phyloP scores from a whole-genome alignment of 2,329 filamentous ascomycete genomes.

The Trichoderma citrinoviride region DNA sequence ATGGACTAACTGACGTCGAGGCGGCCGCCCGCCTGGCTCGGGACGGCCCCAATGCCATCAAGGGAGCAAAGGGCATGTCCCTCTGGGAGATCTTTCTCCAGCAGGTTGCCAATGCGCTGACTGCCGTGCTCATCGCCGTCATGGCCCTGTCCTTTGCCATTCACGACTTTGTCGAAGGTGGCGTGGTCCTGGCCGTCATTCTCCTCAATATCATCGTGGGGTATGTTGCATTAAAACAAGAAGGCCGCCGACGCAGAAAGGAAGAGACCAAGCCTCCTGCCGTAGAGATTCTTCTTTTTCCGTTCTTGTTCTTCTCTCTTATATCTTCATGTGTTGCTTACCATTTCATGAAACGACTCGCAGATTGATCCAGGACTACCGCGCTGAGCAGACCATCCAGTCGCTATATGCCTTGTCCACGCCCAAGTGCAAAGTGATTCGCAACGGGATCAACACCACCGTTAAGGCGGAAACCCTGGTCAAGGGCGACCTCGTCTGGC shows the following conservation, averaged over 20 bases:
- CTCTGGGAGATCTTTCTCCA: constrained; percentile 73
- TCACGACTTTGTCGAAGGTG: constrained; percentile 61
- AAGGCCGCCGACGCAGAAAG: constrained; percentile 1
- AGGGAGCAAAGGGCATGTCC: constrained; percentile 68
- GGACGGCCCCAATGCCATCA: constrained; percentile 69
- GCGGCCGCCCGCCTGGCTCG: constrained; percentile 62
- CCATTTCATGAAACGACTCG: not conserved
- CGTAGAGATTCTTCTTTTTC: constrained; percentile 13
- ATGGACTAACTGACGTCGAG: constrained; percentile 64
- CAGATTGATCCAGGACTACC: constrained; percentile 59
- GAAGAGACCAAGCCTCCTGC: constrained; percentile 17
- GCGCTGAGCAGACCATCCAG: constrained; percentile 61
- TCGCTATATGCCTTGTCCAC: constrained; percentile 57
- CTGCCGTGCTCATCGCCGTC: constrained; percentile 70
- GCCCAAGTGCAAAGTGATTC: constrained; percentile 58
- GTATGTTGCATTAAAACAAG: constrained; percentile 39
- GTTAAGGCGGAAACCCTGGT: constrained; percentile 59
- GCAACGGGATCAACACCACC: constrained; percentile 49
- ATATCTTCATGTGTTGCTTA: constrained; percentile 4
- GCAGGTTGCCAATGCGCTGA: constrained; percentile 75
- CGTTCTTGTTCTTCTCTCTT: not conserved
- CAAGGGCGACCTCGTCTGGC: constrained; percentile 62
- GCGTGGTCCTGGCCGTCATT: constrained; percentile 63
- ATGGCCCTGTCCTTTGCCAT: constrained; percentile 69
- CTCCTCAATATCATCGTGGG: constrained; percentile 66